These are phyloP conservation scores for Lentinula guzmanii DNA, from an alignment of 768 basidiomycete species.

Conservation along the genomic window DNA sequence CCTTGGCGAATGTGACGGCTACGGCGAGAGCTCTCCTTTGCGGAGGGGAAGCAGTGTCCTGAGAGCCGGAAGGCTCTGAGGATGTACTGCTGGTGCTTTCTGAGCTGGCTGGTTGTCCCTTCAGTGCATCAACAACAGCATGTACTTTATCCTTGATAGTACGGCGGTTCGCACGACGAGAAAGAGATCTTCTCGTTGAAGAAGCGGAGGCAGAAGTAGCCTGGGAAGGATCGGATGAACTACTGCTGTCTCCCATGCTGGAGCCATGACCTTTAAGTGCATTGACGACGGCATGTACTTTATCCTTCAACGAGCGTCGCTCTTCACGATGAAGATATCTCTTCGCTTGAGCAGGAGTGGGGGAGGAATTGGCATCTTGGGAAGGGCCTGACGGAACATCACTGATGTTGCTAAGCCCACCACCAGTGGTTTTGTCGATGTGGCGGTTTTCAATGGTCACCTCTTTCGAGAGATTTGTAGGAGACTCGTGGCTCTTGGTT, in stretches of 20 bases:
- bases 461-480: too few relatives aligned
- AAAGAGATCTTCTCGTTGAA: neutral
- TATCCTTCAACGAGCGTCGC: neutral
- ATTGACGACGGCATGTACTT: too few relatives aligned
- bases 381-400: too few relatives aligned
- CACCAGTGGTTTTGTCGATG: too few relatives aligned
- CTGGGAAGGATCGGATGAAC: too few relatives aligned
- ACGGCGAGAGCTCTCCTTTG: neutral
- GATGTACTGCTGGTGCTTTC: neutral
- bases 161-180: neutral
- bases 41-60: neutral
- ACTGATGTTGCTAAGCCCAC: too few relatives aligned
- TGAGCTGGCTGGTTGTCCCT: neutral
- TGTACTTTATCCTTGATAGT: neutral
- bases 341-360: neutral
- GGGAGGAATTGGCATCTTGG: too few relatives aligned
- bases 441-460: too few relatives aligned
- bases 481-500: too few relatives aligned
- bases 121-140: neutral
- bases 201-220: too few relatives aligned
- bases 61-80: neutral
- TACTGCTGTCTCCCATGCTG: too few relatives aligned
- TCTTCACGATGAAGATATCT: neutral
- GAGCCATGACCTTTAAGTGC: too few relatives aligned
- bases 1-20: neutral